Conservation (phyloP, 345 rosid species). For the Excoecaria agallocha region DNA sequence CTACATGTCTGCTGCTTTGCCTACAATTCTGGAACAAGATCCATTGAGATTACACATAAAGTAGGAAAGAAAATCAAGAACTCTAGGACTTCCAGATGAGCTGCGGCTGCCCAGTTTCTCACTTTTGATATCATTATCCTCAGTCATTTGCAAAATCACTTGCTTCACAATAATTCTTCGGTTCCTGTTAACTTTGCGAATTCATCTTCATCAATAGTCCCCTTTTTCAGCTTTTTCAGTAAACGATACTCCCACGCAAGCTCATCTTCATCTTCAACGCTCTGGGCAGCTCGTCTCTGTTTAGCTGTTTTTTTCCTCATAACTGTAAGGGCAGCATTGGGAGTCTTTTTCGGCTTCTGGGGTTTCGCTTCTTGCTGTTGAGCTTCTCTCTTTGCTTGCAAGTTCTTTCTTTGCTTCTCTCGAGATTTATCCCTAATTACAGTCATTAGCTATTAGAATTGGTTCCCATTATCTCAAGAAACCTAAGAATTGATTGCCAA, state of each 20-base stretch:
- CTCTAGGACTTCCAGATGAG: background rate
- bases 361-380: slow-evolving; percentile 40
- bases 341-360: slow-evolving; percentile 42
- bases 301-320: slow-evolving; percentile 72
- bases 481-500: background rate
- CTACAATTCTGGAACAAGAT: background rate
- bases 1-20: background rate
- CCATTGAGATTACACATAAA: background rate
- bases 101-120: background rate
- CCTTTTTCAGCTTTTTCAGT: slow-evolving; percentile 62
- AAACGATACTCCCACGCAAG: slow-evolving; percentile 62
- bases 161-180: slow-evolving; percentile 53
- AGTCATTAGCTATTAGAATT: slow-evolving; percentile 13
- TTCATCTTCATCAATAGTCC: slow-evolving; percentile 65
- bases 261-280: slow-evolving; percentile 72
- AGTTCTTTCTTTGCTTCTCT: slow-evolving; percentile 77
- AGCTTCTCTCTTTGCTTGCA: slow-evolving; percentile 59
- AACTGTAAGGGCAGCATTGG: slow-evolving; percentile 23
- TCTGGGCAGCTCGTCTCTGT: slow-evolving; percentile 74
- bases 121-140: background rate
- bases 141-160: too few relatives aligned
- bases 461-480: background rate
- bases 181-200: slow-evolving; percentile 65
- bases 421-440: slow-evolving; percentile 68
- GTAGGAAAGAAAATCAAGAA: background rate